phyloP scores from a whole-genome alignment of 441 rosid genomes.

The Erysimum cheiri region DNA sequence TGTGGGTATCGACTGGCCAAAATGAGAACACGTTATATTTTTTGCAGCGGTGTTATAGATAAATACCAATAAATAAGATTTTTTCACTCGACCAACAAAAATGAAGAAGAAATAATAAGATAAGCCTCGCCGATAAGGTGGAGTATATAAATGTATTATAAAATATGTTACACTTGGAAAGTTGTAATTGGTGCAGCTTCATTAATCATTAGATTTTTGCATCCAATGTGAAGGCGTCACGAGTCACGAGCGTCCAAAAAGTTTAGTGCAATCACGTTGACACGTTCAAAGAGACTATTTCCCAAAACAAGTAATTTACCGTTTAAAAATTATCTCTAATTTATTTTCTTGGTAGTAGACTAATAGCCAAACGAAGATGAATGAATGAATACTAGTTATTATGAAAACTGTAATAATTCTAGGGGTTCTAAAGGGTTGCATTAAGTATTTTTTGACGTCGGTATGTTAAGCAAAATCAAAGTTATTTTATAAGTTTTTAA shows the following conservation, averaged over 20 bases:
- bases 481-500: neutral
- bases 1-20: conserved; percentile 13
- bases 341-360: neutral
- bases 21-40: neutral
- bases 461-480: conserved; percentile 4
- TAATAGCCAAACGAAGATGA: neutral
- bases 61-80: conserved; percentile 22
- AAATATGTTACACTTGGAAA: conserved; percentile 34
- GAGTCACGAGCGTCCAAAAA: conserved; percentile 41
- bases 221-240: conserved; percentile 39
- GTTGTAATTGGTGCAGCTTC: conserved; percentile 21
- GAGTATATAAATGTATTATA: neutral
- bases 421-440: neutral
- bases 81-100: conserved; percentile 36
- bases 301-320: conserved; percentile 10
- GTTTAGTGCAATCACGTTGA: conserved; percentile 35
- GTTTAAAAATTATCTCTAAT: neutral
- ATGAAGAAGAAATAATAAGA: conserved; percentile 16
- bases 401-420: neutral
- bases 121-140: too few species aligned
- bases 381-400: neutral
- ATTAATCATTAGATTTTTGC: conserved; percentile 27
- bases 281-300: conserved; percentile 39
- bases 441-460: neutral
- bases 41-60: neutral